Evolutionary conservation across 2,329 filamentous ascomycete species (phyloP).

Genomic region (Tolypocladium capitatum): DNA sequence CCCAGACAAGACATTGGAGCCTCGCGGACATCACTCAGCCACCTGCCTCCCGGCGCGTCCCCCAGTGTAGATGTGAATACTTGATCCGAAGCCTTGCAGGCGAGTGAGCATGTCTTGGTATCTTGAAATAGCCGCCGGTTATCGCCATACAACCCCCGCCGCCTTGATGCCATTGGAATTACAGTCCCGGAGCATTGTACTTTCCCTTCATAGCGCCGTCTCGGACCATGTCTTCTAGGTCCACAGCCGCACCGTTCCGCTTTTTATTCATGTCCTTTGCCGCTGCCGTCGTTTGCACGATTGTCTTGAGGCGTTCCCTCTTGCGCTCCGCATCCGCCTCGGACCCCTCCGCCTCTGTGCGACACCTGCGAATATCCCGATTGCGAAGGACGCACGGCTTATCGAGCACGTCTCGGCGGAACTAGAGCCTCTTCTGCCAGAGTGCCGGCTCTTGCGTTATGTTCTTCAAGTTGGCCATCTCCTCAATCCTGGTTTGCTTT

Average conservation of each 20-base stretch:
- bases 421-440: conserved; percentile 41
- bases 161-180: not conserved
- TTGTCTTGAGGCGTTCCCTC: conserved; percentile 10
- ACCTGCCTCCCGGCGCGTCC: not conserved
- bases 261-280: not conserved
- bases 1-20: not conserved
- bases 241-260: conserved; percentile 3
- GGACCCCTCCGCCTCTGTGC: conserved; percentile 29
- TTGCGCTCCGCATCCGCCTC: conserved; percentile 14
- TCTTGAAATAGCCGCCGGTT: not conserved
- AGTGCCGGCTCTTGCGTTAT: conserved; percentile 45
- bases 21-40: not conserved
- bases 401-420: conserved; percentile 35
- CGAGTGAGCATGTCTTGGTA: not conserved
- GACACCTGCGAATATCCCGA: conserved; percentile 35
- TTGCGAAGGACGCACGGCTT: conserved; percentile 41
- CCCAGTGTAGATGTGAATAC: too few relatives aligned
- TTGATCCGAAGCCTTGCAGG: not conserved
- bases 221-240: conserved; percentile 14
- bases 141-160: not conserved
- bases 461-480: conserved; percentile 30
- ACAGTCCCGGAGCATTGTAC: conserved; percentile 19
- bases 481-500: conserved; percentile 39
- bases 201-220: conserved; percentile 16
- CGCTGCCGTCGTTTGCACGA: conserved; percentile 3